These are phyloP conservation scores for Capsicum chinense DNA, from an alignment of 257 asterid species.

Conservation along the genomic window DNA sequence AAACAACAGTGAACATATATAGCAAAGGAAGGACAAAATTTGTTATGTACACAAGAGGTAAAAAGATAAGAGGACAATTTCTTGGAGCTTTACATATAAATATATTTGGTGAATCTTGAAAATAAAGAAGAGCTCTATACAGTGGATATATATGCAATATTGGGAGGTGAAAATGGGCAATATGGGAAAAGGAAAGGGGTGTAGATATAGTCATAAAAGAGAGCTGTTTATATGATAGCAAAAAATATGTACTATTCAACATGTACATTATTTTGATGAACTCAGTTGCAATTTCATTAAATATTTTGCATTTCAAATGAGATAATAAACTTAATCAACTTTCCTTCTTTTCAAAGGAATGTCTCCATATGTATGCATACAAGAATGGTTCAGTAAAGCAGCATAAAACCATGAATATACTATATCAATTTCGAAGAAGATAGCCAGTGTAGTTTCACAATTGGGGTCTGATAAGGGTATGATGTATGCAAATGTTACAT, in stretches of 20 bases:
- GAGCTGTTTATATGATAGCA: conserved; percentile 27
- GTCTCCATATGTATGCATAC: not conserved
- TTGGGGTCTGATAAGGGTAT: too few species aligned
- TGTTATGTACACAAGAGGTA: conserved; percentile 23
- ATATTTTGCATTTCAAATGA: not conserved
- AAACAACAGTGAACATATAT: conserved; percentile 20
- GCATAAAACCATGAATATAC: not conserved
- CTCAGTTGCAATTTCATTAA: not conserved
- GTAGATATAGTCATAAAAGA: not conserved
- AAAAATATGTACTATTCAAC: not conserved
- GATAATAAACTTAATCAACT: too few species aligned
- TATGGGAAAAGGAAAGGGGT: not conserved
- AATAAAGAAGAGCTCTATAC: conserved; percentile 33
- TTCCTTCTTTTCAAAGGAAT: too few species aligned
- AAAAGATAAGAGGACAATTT: conserved; percentile 20
- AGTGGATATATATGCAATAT: conserved; percentile 4
- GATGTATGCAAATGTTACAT: too few species aligned
- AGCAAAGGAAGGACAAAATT: conserved; percentile 11
- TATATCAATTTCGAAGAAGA: not conserved
- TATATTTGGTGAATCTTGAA: conserved; percentile 1
- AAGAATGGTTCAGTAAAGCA: not conserved
- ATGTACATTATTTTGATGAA: conserved; percentile 21
- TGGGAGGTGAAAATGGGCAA: not conserved
- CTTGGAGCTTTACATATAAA: conserved; percentile 8
- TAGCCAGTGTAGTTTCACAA: too few species aligned